phyloP scores from a whole-genome alignment of 805 yeast genomes.

The Pichia ethanolica region DNA sequence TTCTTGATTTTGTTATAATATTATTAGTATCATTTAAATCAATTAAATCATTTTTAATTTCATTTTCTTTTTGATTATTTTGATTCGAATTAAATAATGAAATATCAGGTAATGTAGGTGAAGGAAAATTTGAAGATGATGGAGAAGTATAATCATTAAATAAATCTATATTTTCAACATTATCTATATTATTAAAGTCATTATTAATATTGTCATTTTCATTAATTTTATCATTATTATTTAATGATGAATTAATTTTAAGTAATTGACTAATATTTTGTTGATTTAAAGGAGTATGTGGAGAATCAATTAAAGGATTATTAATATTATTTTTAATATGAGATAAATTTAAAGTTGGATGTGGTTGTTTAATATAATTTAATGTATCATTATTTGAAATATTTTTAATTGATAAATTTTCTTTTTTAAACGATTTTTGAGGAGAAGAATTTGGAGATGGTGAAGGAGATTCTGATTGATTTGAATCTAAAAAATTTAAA shows the following conservation, averaged over 20 bases:
- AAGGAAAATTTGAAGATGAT: constrained; percentile 9
- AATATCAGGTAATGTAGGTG: constrained; percentile 7
- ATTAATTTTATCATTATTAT: neutral
- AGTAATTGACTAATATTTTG: constrained; percentile 1
- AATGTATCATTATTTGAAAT: neutral
- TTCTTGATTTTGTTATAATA: constrained; percentile 4
- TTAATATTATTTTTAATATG: neutral
- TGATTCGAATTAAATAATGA: neutral
- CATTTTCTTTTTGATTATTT: too few relatives aligned
- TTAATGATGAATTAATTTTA: neutral
- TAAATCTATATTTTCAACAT: neutral
- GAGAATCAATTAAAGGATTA: neutral
- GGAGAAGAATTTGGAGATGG: constrained; percentile 2
- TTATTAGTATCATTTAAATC: neutral
- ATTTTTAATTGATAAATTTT: too few relatives aligned
- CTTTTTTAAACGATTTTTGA: neutral
- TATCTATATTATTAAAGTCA: neutral
- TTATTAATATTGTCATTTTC: neutral
- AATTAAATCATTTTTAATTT: too few relatives aligned
- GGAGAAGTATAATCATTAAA: neutral
- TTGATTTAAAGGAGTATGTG: constrained; percentile 6
- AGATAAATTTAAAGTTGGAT: neutral
- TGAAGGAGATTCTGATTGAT: constrained; percentile 6
- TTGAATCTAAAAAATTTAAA: neutral
- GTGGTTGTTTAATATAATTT: neutral